Evolutionary conservation across 192 early-diverging fungal species (phyloP).

Genomic region (Mortierella hygrophila): DNA sequence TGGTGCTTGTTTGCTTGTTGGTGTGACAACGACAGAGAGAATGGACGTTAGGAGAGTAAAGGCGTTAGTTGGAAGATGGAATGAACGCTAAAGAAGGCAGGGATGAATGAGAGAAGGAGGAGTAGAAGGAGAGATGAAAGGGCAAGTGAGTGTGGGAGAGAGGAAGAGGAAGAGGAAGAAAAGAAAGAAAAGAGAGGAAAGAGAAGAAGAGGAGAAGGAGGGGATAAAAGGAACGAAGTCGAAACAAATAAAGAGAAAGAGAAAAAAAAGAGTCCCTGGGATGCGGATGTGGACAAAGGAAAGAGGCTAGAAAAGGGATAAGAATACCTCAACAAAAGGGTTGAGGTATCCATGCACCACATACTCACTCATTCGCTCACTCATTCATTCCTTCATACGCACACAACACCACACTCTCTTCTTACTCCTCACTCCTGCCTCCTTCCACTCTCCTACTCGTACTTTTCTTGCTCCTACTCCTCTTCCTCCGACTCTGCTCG

Average conservation of each 20-base stretch:
- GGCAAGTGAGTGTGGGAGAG: not conserved
- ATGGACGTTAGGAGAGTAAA: not conserved
- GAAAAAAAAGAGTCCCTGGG: not conserved
- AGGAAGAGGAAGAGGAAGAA: not conserved
- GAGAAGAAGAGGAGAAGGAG: no score
- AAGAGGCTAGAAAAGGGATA: not conserved
- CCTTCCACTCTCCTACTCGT: no score
- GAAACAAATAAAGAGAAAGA: constrained; percentile 5
- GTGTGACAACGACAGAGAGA: not conserved
- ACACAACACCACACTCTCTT: no score
- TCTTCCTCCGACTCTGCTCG: not conserved
- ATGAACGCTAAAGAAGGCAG: not conserved
- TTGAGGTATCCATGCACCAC: not conserved
- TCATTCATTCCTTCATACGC: not conserved
- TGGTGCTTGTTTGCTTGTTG: not conserved
- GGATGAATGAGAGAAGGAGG: not conserved
- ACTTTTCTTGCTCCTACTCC: no score
- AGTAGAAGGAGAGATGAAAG: not conserved
- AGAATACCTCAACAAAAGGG: not conserved
- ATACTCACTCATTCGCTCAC: not conserved
- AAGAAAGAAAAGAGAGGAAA: not conserved
- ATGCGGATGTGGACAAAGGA: not conserved
- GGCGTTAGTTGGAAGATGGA: not conserved
- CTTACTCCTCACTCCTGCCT: no score
- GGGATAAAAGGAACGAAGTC: not conserved